A percentile compares a stretch with the other conserved stretches of the same genome.
These are phyloP conservation scores for Halophytophthora polymorphica DNA, from an alignment of 352 stramenopile species.

Conservation along the genomic window DNA sequence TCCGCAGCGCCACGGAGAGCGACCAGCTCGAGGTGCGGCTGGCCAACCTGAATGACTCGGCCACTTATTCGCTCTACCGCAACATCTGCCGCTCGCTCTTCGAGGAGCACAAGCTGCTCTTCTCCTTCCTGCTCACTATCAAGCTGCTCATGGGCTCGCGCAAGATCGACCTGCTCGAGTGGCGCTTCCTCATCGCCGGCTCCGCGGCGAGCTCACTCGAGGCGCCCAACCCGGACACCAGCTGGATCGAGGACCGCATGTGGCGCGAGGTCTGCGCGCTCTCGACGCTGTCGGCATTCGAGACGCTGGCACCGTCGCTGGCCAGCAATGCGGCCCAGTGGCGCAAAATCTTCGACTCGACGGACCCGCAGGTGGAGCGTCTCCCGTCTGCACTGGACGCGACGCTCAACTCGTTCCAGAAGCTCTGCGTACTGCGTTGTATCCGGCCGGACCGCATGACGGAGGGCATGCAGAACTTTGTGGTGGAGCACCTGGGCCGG, in stretches of 20 bases:
- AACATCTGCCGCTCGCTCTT: slow-evolving; percentile 94
- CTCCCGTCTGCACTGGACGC: slow-evolving; percentile 58
- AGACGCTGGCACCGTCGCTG: slow-evolving; percentile 48
- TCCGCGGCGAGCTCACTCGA: slow-evolving; percentile 58
- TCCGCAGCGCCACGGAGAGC: slow-evolving; percentile 74
- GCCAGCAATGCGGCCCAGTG: slow-evolving; percentile 49
- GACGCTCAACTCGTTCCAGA: slow-evolving; percentile 79
- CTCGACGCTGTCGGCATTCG: slow-evolving; percentile 66
- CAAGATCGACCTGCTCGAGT: slow-evolving; percentile 88
- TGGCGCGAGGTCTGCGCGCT: slow-evolving; percentile 79
- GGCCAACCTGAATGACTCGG: slow-evolving; percentile 88
- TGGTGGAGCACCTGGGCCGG: slow-evolving; percentile 79
- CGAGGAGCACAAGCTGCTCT: slow-evolving; percentile 93
- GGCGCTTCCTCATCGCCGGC: slow-evolving; percentile 92
- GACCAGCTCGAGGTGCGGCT: slow-evolving; percentile 85
- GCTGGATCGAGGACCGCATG: slow-evolving; percentile 70
- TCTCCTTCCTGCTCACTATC: slow-evolving; percentile 91
- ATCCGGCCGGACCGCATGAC: slow-evolving; percentile 84
- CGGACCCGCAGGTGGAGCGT: slow-evolving; percentile 71
- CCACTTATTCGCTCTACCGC: slow-evolving; percentile 92
- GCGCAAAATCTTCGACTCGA: slow-evolving; percentile 77
- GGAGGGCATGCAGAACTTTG: slow-evolving; percentile 88
- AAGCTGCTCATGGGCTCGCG: slow-evolving; percentile 73
- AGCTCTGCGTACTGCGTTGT: slow-evolving; percentile 74
- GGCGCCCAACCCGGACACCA: slow-evolving; percentile 69